Evolutionary conservation across 495 filamentous ascomycete species (phyloP).

Genomic region (Hypoxylon cercidicola): DNA sequence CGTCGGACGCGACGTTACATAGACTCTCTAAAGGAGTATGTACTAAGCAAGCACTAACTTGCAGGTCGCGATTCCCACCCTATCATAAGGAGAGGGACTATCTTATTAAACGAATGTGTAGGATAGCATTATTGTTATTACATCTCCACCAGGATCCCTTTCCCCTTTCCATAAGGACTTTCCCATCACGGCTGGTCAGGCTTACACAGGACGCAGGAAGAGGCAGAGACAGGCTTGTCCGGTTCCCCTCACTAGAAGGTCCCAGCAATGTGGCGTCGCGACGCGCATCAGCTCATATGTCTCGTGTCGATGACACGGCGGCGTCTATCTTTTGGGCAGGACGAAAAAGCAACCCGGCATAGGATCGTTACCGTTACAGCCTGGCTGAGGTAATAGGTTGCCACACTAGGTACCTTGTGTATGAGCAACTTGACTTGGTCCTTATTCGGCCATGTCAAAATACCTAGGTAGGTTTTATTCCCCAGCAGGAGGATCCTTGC

Average conservation of each 20-base stretch:
- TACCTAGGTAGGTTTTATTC: conserved; percentile 2
- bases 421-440: not conserved
- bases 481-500: conserved; percentile 6
- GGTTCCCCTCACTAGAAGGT: conserved; percentile 20
- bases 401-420: not conserved
- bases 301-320: not conserved
- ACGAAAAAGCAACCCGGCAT: conserved; percentile 5
- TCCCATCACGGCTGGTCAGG: conserved; percentile 14
- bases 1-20: conserved; percentile 41
- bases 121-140: conserved; percentile 17
- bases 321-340: conserved; percentile 13
- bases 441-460: not conserved
- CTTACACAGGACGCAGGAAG: not conserved
- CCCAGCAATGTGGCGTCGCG: conserved; percentile 25
- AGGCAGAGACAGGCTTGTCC: conserved; percentile 3
- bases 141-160: not conserved
- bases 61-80: conserved; percentile 15
- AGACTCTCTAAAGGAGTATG: conserved; percentile 14
- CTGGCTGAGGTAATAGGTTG: conserved; percentile 7
- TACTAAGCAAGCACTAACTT: conserved; percentile 12
- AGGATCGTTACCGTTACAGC: not conserved
- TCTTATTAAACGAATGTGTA: not conserved
- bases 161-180: conserved; percentile 7
- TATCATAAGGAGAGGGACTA: conserved; percentile 6
- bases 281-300: conserved; percentile 6